phyloP scores from a whole-genome alignment of 2,329 filamentous ascomycete genomes.

The Endoconidiophora polonica region DNA sequence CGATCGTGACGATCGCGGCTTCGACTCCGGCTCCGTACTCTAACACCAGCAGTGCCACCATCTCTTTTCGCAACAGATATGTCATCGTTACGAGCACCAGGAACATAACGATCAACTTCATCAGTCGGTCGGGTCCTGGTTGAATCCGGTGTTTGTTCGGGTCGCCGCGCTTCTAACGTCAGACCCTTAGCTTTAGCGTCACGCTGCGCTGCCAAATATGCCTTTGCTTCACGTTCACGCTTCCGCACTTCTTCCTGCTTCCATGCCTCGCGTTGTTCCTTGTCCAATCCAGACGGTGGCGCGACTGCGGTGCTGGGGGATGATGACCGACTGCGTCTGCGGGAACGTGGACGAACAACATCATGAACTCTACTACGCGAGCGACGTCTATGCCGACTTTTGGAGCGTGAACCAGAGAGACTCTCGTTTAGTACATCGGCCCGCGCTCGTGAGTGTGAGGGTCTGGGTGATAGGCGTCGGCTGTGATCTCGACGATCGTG shows the following conservation, averaged over 20 bases:
- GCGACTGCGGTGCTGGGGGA: slow-evolving; percentile 22
- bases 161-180: slow-evolving; percentile 19
- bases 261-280: slow-evolving; percentile 36
- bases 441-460: slow-evolving; percentile 15
- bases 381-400: slow-evolving; percentile 7
- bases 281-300: slow-evolving; percentile 26
- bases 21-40: slow-evolving; percentile 17
- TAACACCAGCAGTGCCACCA: slow-evolving; percentile 1
- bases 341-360: slow-evolving; percentile 21
- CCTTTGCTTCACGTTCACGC: slow-evolving; percentile 46
- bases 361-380: slow-evolving; percentile 14
- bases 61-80: background rate
- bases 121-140: slow-evolving; percentile 17
- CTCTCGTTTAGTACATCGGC: slow-evolving; percentile 6
- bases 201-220: slow-evolving; percentile 44
- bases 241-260: slow-evolving; percentile 46
- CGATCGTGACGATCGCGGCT: slow-evolving; percentile 23
- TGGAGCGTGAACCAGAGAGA: slow-evolving; percentile 7
- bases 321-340: slow-evolving; percentile 27
- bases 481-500: slow-evolving; percentile 18
- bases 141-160: slow-evolving; percentile 29
- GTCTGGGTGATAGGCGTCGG: slow-evolving; percentile 14
- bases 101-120: slow-evolving; percentile 30
- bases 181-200: slow-evolving; percentile 43
- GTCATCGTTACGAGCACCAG: slow-evolving; percentile 24